Evolutionary conservation across 2,329 filamentous ascomycete species (phyloP).

Genomic region (Aureobasidium namibiae): DNA sequence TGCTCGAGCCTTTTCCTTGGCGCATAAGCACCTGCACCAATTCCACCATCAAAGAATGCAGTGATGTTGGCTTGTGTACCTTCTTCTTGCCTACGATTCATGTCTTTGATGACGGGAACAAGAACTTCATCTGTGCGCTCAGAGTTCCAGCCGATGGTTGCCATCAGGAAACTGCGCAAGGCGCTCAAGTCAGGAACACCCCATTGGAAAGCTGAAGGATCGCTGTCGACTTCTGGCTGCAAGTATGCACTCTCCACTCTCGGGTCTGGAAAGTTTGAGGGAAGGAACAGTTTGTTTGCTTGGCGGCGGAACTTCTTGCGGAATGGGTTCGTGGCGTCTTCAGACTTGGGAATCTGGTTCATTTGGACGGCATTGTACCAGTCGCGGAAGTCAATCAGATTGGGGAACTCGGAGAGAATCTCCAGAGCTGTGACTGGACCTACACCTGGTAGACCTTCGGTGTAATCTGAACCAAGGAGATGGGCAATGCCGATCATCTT

Average conservation of each 20-base stretch:
- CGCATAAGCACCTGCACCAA: slow-evolving; percentile 62
- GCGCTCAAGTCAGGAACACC: slow-evolving; percentile 88
- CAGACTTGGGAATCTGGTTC: slow-evolving; percentile 51
- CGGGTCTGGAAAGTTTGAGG: slow-evolving; percentile 66
- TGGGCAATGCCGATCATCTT: slow-evolving; percentile 87
- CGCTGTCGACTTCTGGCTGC: slow-evolving; percentile 74
- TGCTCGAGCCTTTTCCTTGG: slow-evolving; percentile 56
- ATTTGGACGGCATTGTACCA: slow-evolving; percentile 82
- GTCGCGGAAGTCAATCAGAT: slow-evolving; percentile 66
- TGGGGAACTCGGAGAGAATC: slow-evolving; percentile 81
- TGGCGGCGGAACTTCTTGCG: slow-evolving; percentile 83
- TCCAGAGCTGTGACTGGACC: slow-evolving; percentile 93
- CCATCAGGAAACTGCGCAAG: slow-evolving; percentile 75
- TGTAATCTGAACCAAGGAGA: slow-evolving; percentile 88
- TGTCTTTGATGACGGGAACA: slow-evolving; percentile 88
- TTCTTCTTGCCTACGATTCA: slow-evolving; percentile 81
- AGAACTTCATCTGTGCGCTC: slow-evolving; percentile 93
- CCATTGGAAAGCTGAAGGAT: slow-evolving; percentile 80
- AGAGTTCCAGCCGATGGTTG: slow-evolving; percentile 84
- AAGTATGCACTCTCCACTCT: slow-evolving; percentile 79
- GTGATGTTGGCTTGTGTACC: slow-evolving; percentile 96
- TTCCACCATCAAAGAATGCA: slow-evolving; percentile 71
- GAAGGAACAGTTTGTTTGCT: slow-evolving; percentile 76
- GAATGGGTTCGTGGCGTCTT: slow-evolving; percentile 53
- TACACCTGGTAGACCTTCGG: slow-evolving; percentile 80